Evolutionary conservation across 2,329 filamentous ascomycete species (phyloP).

Genomic region (Phoma herbarum): DNA sequence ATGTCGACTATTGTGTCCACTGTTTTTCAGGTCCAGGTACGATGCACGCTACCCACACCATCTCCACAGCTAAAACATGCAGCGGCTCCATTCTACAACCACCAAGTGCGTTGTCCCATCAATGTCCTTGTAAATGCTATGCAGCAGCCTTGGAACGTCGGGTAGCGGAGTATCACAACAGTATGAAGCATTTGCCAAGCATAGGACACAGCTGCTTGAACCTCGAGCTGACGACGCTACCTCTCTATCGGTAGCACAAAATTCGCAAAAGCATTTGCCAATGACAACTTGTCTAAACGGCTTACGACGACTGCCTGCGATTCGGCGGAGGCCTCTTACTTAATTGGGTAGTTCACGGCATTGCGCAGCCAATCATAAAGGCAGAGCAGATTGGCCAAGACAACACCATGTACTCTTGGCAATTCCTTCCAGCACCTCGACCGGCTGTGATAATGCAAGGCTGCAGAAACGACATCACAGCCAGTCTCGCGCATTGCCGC

Average conservation of each 20-base stretch:
- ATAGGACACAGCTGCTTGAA: slow-evolving; percentile 1
- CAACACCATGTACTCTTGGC: slow-evolving; percentile 13
- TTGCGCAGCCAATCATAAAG: neutral
- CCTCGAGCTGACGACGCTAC: slow-evolving; percentile 3
- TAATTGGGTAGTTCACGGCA: slow-evolving; percentile 1
- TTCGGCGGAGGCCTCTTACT: slow-evolving; percentile 9
- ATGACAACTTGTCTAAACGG: slow-evolving; percentile 14
- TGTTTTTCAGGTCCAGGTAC: neutral
- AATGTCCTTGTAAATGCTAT: neutral
- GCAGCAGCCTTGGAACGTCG: neutral
- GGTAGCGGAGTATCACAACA: neutral
- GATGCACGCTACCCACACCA: neutral
- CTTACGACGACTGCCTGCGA: slow-evolving; percentile 18
- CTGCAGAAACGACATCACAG: neutral
- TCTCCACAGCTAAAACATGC: neutral
- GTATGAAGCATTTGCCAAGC: slow-evolving; percentile 11
- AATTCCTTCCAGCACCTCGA: slow-evolving; percentile 12
- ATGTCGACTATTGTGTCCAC: neutral
- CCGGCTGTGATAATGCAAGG: slow-evolving; percentile 9
- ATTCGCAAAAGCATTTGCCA: slow-evolving; percentile 11
- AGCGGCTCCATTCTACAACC: neutral
- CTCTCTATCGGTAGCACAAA: slow-evolving; percentile 3
- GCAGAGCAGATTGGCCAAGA: slow-evolving; percentile 13
- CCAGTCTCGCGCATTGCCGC: slow-evolving; percentile 2
- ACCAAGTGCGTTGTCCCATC: neutral